These are phyloP conservation scores for Synchytrium microbalum DNA, from an alignment of 371 early-diverging fungal species.

Conservation along the genomic window DNA sequence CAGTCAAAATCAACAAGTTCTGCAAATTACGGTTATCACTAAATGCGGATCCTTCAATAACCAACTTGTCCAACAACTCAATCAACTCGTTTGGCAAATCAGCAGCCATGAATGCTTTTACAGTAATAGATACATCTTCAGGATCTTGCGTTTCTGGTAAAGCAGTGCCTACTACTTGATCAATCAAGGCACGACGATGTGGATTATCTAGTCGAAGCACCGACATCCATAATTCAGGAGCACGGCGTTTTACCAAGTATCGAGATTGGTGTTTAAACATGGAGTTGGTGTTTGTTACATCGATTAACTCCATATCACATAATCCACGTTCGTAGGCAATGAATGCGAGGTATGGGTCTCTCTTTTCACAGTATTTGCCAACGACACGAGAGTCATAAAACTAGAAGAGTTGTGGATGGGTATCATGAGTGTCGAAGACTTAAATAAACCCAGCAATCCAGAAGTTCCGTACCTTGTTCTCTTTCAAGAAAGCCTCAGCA, in stretches of 20 bases:
- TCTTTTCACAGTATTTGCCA: constrained; percentile 96
- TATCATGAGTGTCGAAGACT: constrained; percentile 2
- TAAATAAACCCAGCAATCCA: not conserved
- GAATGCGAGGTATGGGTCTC: constrained; percentile 93
- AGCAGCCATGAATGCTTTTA: constrained; percentile 96
- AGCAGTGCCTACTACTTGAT: constrained; percentile 86
- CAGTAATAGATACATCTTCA: constrained; percentile 92
- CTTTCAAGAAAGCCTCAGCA: constrained; percentile 89
- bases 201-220: constrained; percentile 73
- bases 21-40: constrained; percentile 93
- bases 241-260: constrained; percentile 86
- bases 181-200: constrained; percentile 80
- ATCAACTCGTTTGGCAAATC: constrained; percentile 91
- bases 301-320: constrained; percentile 87
- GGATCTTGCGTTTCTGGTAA: constrained; percentile 91
- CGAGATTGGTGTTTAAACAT: constrained; percentile 99
- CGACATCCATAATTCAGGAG: constrained; percentile 73
- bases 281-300: constrained; percentile 89
- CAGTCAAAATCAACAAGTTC: constrained; percentile 95
- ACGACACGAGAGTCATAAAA: constrained; percentile 82
- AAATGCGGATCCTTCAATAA: constrained; percentile 83
- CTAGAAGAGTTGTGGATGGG: constrained; percentile 17
- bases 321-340: constrained; percentile 92
- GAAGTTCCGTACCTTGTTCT: constrained; percentile 55
- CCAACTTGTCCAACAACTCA: constrained; percentile 91